These are phyloP conservation scores for Populus hybrid DNA, from an alignment of 441 rosid genomes.

Conservation along the genomic window DNA sequence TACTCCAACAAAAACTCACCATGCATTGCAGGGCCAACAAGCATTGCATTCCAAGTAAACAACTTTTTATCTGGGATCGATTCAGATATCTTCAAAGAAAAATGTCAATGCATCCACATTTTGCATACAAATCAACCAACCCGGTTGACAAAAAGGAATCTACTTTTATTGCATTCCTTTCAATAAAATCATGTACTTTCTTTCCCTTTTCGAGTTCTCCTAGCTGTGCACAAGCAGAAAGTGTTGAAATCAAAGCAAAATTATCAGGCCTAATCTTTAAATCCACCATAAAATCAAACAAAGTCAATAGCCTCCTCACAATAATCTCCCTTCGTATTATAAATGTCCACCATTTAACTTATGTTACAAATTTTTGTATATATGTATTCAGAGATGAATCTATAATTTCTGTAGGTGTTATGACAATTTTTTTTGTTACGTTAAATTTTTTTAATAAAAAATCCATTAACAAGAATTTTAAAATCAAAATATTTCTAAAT, in stretches of 20 bases:
- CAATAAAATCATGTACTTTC: slow-evolving; percentile 41
- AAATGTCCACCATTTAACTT: no score
- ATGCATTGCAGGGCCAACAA: slow-evolving; percentile 65
- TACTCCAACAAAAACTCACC: slow-evolving; percentile 38
- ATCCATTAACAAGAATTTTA: no score
- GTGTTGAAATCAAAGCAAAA: slow-evolving; percentile 54
- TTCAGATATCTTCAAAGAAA: slow-evolving; percentile 44
- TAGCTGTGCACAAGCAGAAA: slow-evolving; percentile 71
- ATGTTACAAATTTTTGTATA: no score
- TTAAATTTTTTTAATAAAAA: no score
- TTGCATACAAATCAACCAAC: slow-evolving; percentile 61
- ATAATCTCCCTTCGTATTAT: slow-evolving; percentile 34
- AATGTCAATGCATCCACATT: slow-evolving; percentile 49
- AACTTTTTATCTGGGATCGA: slow-evolving; percentile 44
- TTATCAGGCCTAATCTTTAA: slow-evolving; percentile 43
- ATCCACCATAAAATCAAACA: slow-evolving; percentile 47
- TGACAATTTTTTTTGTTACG: no score
- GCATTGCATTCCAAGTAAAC: slow-evolving; percentile 67
- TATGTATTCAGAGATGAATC: no score
- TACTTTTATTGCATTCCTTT: slow-evolving; percentile 28
- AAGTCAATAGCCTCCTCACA: slow-evolving; percentile 40
- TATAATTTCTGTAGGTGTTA: no score
- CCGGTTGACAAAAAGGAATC: slow-evolving; percentile 63
- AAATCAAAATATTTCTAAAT: no score
- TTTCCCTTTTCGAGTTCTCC: slow-evolving; percentile 55